Evolutionary conservation across 257 asterid genomes (phyloP), one percentile per base, ranked within the genome.

Genomic region (Przewalskia tangutica): DNA sequence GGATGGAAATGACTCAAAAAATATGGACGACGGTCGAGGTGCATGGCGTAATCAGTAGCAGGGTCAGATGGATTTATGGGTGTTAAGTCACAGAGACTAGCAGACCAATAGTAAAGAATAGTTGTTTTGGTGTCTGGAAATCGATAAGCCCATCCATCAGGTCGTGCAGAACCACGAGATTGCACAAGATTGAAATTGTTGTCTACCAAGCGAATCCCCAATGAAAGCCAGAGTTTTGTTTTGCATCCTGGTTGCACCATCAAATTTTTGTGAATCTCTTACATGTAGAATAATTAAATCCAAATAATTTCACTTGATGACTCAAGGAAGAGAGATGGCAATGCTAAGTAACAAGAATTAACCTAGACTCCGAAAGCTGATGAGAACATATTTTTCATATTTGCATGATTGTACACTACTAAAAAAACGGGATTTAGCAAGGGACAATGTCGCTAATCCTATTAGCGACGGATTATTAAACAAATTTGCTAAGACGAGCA

Each of bases 61-160:
- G 90, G 92, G 80, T 84, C 82, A 32, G 93, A 80, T 0, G 36
- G 18, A 50, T 90, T 53, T 44, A 93, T 86, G 59, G 97, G 99
- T 91, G 93, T 89, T 78, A 95, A 85, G 83, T 89, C 97, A 77
- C 94, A 89, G 13, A 95, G 97, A 82, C 96, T 95, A 64, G 99
- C 97, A 17, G 99, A 95, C 99, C 99, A 95, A 68, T 95, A 95
- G 88, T 92, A 95, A 77, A 93, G 95, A 84, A 95, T 83, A 38
- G 99, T 95, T 64, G 96, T 92, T 82, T 95, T 92, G 83, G 97
- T 89, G 50, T 67, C 86, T 9, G 97, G 95, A 81, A 95, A 91
- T 34, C 93, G 89, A 79, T 92, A 95, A 76, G 95, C 99, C 99
- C 98, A 95, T 77, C 99, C 99, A 85, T 95, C 97, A 11, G 99